Base-by-base conservation (phyloP, 1,284 basidiomycete genomes). In the Irpex sp. region DNA sequence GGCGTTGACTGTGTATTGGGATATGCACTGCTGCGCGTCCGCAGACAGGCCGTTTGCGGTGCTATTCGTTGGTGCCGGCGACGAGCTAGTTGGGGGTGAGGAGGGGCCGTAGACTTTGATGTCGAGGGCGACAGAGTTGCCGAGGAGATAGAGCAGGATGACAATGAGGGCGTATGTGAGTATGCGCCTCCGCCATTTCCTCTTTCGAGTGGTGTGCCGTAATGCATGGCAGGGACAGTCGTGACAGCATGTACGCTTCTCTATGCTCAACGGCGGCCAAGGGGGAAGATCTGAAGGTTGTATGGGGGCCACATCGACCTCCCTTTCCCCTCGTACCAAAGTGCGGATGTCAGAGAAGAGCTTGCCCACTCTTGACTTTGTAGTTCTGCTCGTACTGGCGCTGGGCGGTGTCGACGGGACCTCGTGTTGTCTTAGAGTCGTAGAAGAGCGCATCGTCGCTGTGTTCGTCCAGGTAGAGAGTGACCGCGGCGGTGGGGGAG, bases 1-100 rank as follows among this genome's bases (percentile, higher is more conserved):
- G 0, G 83, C 83, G 57, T 83, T 77, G 53, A 83, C 67, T 17
- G 71, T 76, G 68, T 79, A 84, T 65, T 85, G 76, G 19, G 77
- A 75, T 47, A 85, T 69, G 68, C 83, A 84, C 65, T 79, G 75
- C 62, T 79, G 74, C 35, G 78, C 75, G 58, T 77, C 73, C 36
- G 68, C 70, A 17, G 81, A 80, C 36, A 83, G 75, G 1, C 63
- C 53, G 8, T 68, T 60, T 5, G 73, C 68, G 6, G 69, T 60
- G 3, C 68, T 60, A 6, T 67, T 59, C 26, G 66, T 58, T 5
- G 67, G n/a, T 6, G 61, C 37, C 11, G 65, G 50, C 35, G 63
- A 35, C 33, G 33, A 35, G 33, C 33, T 65, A 5, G 63, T 26
- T 3, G 62, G 53, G 1, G 68, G 62, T 3, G 62, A 55, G 1